A percentile compares a stretch with the other conserved stretches of the same genome.
phyloP scores from a whole-genome alignment of 2,329 filamentous ascomycete species.

The Fusarium fujikuroi region DNA sequence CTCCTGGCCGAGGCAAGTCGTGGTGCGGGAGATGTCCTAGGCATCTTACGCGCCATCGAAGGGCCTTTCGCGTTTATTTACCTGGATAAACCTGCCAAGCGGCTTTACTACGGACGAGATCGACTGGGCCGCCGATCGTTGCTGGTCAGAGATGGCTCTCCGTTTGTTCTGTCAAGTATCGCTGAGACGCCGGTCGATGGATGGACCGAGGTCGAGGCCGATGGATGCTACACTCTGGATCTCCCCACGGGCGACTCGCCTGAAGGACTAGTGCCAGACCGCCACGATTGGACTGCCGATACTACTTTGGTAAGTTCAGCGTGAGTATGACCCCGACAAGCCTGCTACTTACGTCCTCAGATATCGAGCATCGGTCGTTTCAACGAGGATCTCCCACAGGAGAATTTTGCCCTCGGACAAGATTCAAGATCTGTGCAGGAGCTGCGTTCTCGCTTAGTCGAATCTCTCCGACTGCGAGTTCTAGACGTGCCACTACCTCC shows the following conservation, averaged over 20 bases:
- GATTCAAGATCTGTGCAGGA: slow-evolving; percentile 61
- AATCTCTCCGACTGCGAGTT: slow-evolving; percentile 73
- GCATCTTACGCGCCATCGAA: slow-evolving; percentile 69
- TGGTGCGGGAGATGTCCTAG: slow-evolving; percentile 52
- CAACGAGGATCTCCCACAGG: slow-evolving; percentile 58
- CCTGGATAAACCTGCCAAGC: slow-evolving; percentile 70
- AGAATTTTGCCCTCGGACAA: slow-evolving; percentile 34
- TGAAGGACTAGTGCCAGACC: slow-evolving; percentile 25
- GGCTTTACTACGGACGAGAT: slow-evolving; percentile 86
- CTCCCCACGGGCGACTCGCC: slow-evolving; percentile 50
- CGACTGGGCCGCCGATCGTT: slow-evolving; percentile 88
- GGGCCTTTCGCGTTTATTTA: slow-evolving; percentile 94
- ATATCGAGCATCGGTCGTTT: slow-evolving; percentile 65
- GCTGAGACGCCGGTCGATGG: slow-evolving; percentile 61
- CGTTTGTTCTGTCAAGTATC: slow-evolving; percentile 76
- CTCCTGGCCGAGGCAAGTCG: slow-evolving; percentile 61
- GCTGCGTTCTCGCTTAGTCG: slow-evolving; percentile 65
- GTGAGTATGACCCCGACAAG: slow-evolving; percentile 33
- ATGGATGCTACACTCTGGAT: slow-evolving; percentile 79
- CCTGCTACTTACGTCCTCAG: slow-evolving; percentile 59
- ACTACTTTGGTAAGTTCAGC: slow-evolving; percentile 58
- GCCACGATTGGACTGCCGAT: slow-evolving; percentile 49
- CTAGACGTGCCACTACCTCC: slow-evolving; percentile 72
- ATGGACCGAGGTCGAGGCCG: slow-evolving; percentile 86
- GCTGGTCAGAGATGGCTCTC: slow-evolving; percentile 63